Evolutionary conservation across 31 red algal genomes (phyloP), one percentile per base, ranked within the genome.

Genomic region (Bonnemaisonia californica): DNA sequence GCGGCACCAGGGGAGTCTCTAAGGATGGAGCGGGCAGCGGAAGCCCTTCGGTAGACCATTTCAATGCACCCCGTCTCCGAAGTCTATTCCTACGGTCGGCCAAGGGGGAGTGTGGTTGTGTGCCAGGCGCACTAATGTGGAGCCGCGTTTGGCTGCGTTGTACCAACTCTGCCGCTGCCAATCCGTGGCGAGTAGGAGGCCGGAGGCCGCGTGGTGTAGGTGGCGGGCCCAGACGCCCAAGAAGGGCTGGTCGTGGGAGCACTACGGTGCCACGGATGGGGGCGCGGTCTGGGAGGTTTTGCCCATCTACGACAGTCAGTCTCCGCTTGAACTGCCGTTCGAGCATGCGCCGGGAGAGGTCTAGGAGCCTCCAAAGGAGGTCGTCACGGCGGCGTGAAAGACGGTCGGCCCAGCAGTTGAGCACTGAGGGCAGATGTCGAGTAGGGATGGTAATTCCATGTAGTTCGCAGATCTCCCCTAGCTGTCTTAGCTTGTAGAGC

Each of bases 241-340:
- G 69, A n/a, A 73, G 69, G 69, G 69, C 18, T 12, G 69, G 69
- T 24, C 39, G 73, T 7, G 73, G 73, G 7, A 77, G 54, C n/a
- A 77, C 51, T 13, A 77, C 24, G 19, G 73, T 48, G 19, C 23
- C 26, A 21, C 36, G 11, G 51, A 54, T 18, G 9, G 55, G 42
- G 8, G 22, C 12, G 13, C 55, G 42, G n/a, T 62, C 73, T 29
- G 73, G 72, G 19, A 77, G 54, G 54, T 48, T 54, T 48, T 77
- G 18, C 54, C 73, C 73, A 29, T 77, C 73, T 8, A 77, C n/a
- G 5, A 23, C 54, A 9, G 22, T 31, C 19, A 61, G 42, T 26
- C 28, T 11, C 22, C 23, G 18, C 8, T 30, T 12, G 19, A 61
- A 62, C 19, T 54, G 42, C 18, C 73, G 51, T 62, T 57, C 73